Conservation (phyloP, 1,139 yeast species). For the Kurtzmaniella quercitrusa region DNA sequence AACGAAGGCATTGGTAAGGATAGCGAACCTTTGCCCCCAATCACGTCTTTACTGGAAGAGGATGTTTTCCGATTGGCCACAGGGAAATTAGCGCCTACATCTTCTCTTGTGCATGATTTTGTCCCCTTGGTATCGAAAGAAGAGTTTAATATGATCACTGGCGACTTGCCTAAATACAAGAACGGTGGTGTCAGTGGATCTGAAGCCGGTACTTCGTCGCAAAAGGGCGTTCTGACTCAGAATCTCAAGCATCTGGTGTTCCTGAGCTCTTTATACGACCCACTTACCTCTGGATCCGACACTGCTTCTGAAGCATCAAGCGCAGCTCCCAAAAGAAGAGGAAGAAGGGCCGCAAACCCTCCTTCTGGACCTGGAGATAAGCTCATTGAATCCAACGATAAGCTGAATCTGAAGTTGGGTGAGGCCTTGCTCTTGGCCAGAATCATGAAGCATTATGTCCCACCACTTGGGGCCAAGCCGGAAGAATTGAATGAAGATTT, state of each 20-base stretch:
- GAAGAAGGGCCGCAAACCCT: constrained; percentile 22
- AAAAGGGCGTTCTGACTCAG: constrained; percentile 13
- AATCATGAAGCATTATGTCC: constrained; percentile 42
- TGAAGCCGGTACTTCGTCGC: background rate
- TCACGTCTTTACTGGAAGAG: background rate
- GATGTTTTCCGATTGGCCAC: background rate
- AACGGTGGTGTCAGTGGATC: constrained; percentile 9
- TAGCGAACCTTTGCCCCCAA: background rate
- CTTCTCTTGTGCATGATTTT: constrained; percentile 32
- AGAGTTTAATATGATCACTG: constrained; percentile 40
- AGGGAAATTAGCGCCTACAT: background rate
- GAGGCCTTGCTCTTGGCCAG: constrained; percentile 40
- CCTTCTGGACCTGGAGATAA: constrained; percentile 18
- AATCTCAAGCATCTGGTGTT: constrained; percentile 38
- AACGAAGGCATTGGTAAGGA: background rate
- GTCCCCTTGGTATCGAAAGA: constrained; percentile 37
- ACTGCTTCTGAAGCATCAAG: constrained; percentile 25
- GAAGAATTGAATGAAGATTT: constrained; percentile 37
- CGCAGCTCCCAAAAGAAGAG: constrained; percentile 19
- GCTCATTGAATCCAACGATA: constrained; percentile 6
- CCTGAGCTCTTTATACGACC: constrained; percentile 38
- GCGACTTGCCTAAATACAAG: constrained; percentile 28
- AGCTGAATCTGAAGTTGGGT: constrained; percentile 17
- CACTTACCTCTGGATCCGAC: constrained; percentile 41
- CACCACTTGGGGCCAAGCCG: constrained; percentile 34